Conservation (phyloP, 805 yeast genomes). For the Zygotorulaspora danielsina region DNA sequence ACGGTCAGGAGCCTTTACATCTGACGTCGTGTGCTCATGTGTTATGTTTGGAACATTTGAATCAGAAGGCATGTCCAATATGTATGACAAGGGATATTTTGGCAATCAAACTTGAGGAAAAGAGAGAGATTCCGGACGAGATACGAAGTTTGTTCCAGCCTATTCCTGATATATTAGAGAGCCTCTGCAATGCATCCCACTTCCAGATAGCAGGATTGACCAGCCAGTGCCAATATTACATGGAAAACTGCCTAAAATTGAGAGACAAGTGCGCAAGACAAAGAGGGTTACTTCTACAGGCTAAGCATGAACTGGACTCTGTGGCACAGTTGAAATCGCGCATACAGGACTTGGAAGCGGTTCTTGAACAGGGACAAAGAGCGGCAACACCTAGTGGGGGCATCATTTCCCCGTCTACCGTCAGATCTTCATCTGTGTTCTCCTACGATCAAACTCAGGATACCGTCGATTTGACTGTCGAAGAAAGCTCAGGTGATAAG, state of each 20-base stretch:
- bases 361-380: constrained; percentile 1
- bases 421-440: constrained; percentile 8
- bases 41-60: constrained; percentile 34
- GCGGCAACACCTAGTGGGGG: not conserved
- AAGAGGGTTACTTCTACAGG: constrained; percentile 26
- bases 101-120: constrained; percentile 19
- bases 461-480: constrained; percentile 29
- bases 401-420: not conserved
- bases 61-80: constrained; percentile 17
- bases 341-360: constrained; percentile 13
- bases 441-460: constrained; percentile 18
- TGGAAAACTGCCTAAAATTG: constrained; percentile 21
- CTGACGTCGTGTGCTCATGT: constrained; percentile 41
- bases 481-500: constrained; percentile 9
- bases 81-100: constrained; percentile 24
- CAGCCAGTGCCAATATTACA: constrained; percentile 27
- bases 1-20: constrained; percentile 24
- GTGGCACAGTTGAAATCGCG: constrained; percentile 22
- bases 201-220: constrained; percentile 29
- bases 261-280: constrained; percentile 29
- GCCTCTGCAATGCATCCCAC: constrained; percentile 27
- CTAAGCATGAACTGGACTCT: constrained; percentile 27
- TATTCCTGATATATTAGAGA: constrained; percentile 24
- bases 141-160: constrained; percentile 29
- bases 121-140: constrained; percentile 22